A percentile compares a stretch with the other conserved stretches of the same genome.
These are phyloP conservation scores for Colletotrichum graminicola DNA, from an alignment of 2,329 filamentous ascomycete species.

Conservation along the genomic window DNA sequence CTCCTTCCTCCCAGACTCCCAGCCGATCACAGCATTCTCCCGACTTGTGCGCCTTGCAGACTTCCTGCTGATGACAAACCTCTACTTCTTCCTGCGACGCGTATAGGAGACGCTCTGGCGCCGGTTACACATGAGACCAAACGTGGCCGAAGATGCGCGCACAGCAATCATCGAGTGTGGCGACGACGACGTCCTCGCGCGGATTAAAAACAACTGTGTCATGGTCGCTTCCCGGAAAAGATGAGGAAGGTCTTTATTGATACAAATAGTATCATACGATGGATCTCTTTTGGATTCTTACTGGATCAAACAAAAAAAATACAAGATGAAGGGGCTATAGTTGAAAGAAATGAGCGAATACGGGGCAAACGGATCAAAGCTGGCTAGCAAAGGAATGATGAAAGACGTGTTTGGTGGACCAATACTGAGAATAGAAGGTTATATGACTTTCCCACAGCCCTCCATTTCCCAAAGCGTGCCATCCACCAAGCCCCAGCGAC, in stretches of 20 bases:
- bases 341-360: neutral
- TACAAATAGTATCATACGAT: too few species aligned
- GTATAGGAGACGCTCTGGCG: constrained; percentile 4
- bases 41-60: neutral
- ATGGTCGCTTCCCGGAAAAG: neutral
- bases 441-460: neutral
- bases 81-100: neutral
- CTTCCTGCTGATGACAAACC: neutral
- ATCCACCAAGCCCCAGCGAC: constrained; percentile 14
- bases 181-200: neutral
- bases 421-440: neutral
- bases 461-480: neutral
- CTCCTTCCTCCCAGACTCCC: neutral
- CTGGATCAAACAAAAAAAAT: neutral
- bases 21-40: neutral
- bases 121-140: neutral
- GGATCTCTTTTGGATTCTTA: neutral
- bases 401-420: neutral
- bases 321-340: neutral
- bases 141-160: neutral
- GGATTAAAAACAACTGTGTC: neutral
- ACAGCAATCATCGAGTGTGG: neutral
- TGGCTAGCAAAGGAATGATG: neutral
- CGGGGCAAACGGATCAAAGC: neutral
- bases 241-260: neutral